phyloP scores from a whole-genome alignment of 768 basidiomycete genomes.

The Roridomyces roridus region DNA sequence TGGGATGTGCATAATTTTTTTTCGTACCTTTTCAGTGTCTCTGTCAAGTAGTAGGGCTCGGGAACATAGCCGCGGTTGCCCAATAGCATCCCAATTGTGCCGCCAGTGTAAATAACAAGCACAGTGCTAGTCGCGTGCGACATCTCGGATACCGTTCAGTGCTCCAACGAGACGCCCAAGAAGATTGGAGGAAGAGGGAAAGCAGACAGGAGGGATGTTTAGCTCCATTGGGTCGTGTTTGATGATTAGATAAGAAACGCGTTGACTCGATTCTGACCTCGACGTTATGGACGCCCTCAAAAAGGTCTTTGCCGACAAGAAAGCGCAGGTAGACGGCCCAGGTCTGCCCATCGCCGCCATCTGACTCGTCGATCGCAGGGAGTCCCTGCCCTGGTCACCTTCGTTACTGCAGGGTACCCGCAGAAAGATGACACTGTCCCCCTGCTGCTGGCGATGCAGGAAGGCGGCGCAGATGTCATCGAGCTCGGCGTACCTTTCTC shows the following conservation, averaged over 20 bases:
- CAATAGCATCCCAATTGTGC: slow-evolving; percentile 89
- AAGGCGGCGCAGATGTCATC: slow-evolving; percentile 92
- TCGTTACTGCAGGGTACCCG: slow-evolving; percentile 95
- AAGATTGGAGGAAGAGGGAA: no score
- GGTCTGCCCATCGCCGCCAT: background rate
- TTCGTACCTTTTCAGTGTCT: slow-evolving; percentile 58
- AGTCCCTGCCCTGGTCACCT: slow-evolving; percentile 75
- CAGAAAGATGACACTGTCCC: slow-evolving; percentile 80
- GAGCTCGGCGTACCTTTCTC: slow-evolving; percentile 96
- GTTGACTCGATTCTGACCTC: slow-evolving; percentile 19
- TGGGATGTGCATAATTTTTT: background rate
- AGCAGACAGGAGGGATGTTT: background rate
- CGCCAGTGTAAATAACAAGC: slow-evolving; percentile 89
- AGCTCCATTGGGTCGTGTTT: no score
- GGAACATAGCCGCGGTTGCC: slow-evolving; percentile 81
- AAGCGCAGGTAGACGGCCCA: slow-evolving; percentile 49
- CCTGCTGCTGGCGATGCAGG: slow-evolving; percentile 89
- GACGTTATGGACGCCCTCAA: slow-evolving; percentile 71
- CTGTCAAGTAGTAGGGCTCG: slow-evolving; percentile 87
- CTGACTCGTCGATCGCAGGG: slow-evolving; percentile 42
- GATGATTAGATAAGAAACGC: slow-evolving; percentile 19
- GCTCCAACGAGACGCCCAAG: no score
- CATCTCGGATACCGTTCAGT: no score
- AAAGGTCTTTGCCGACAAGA: slow-evolving; percentile 73
- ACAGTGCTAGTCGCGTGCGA: slow-evolving; percentile 61